Percentiles rank a stretch among this genome's conserved stretches.
Evolutionary conservation across 1,139 yeast genomes (phyloP).

Genomic region (Debaryomycetaceae sp.): DNA sequence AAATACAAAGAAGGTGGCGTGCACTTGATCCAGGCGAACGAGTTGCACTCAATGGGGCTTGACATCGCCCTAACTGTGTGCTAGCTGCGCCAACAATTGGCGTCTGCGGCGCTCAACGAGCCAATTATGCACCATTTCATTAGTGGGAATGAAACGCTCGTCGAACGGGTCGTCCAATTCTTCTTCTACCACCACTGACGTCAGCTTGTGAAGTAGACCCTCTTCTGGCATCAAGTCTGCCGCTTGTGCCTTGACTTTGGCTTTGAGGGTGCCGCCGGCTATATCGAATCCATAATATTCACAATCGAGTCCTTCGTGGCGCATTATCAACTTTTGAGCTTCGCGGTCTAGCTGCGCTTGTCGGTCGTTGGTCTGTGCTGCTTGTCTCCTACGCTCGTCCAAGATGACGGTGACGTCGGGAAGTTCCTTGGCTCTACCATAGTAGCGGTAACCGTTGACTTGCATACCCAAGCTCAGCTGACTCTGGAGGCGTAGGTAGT

Average conservation of each 20-base stretch:
- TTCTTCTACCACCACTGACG: conserved; percentile 15
- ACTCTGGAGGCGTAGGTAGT: conserved; percentile 35
- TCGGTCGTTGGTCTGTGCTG: conserved; percentile 12
- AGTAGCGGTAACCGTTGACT: conserved; percentile 62
- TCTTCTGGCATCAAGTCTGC: conserved; percentile 7
- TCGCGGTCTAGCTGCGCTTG: conserved; percentile 11
- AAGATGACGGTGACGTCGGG: conserved; percentile 66
- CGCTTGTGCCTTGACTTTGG: conserved; percentile 8
- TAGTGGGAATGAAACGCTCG: conserved; percentile 37
- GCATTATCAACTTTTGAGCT: no score
- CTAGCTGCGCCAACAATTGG: conserved; percentile 35
- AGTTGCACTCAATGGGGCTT: conserved; percentile 5
- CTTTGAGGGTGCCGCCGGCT: no score
- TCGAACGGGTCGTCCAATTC: no score
- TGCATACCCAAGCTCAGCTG: conserved; percentile 13
- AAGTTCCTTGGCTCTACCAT: conserved; percentile 78
- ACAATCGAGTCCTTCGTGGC: no score
- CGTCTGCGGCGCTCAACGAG: conserved; percentile 43
- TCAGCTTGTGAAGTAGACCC: neutral
- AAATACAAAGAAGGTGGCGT: conserved; percentile 27
- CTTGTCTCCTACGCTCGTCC: conserved; percentile 30
- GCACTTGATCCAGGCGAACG: conserved; percentile 13
- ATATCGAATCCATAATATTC: conserved; percentile 12
- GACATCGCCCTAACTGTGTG: conserved; percentile 7
- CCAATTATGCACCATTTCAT: conserved; percentile 39